Evolutionary conservation across 257 asterid genomes (phyloP).

Genomic region (Lantana camara): DNA sequence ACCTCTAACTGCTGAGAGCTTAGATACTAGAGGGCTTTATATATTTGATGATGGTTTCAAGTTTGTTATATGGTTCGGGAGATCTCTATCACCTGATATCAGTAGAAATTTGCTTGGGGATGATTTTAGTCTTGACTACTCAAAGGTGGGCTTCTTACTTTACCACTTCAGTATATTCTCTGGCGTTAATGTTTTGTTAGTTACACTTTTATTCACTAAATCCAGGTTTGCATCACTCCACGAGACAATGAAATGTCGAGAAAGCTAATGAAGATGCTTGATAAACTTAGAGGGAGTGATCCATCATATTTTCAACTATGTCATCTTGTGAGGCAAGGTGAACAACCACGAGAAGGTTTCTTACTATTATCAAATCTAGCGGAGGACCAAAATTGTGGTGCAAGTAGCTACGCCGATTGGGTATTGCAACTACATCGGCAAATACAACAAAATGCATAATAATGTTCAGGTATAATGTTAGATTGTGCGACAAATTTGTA

Average conservation of each 20-base stretch:
- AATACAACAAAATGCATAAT: slow-evolving; percentile 62
- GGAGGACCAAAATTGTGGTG: slow-evolving; percentile 57
- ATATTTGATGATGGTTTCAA: slow-evolving; percentile 82
- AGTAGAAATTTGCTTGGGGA: slow-evolving; percentile 72
- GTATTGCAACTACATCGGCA: slow-evolving; percentile 64
- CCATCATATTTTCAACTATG: slow-evolving; percentile 57
- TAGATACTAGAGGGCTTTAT: slow-evolving; percentile 81
- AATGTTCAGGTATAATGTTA: slow-evolving; percentile 40
- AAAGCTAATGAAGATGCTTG: slow-evolving; percentile 48
- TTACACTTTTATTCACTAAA: no score
- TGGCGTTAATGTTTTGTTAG: no score
- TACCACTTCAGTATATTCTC: slow-evolving; percentile 2
- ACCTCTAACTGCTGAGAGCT: slow-evolving; percentile 73
- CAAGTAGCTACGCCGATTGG: slow-evolving; percentile 63
- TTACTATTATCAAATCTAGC: slow-evolving; percentile 52
- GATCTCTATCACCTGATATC: slow-evolving; percentile 72
- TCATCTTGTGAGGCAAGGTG: slow-evolving; percentile 76
- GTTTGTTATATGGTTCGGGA: slow-evolving; percentile 85
- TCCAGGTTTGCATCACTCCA: slow-evolving; percentile 51
- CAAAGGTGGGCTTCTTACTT: slow-evolving; percentile 51
- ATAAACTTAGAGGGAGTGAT: slow-evolving; percentile 50
- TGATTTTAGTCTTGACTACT: slow-evolving; percentile 63
- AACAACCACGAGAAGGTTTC: slow-evolving; percentile 68
- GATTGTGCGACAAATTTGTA: no score
- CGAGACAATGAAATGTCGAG: slow-evolving; percentile 60